Conservation (phyloP, 768 basidiomycete species). For the Xerocomellus amylosporus region DNA sequence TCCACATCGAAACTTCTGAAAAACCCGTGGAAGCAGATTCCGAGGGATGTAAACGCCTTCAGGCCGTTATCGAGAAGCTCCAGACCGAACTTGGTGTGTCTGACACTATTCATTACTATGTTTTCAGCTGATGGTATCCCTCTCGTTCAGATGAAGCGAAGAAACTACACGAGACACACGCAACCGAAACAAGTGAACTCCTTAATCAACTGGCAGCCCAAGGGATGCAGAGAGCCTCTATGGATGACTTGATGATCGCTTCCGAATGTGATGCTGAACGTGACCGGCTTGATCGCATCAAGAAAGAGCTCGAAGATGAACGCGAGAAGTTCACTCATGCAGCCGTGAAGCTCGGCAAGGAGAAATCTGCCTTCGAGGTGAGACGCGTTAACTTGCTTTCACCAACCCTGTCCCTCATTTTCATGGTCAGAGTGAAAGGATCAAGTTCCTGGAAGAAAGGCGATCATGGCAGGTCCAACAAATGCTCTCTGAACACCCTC, state of each 20-base stretch:
- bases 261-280: slow-evolving; percentile 54
- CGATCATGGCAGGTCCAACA: slow-evolving; percentile 67
- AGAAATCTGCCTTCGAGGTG: slow-evolving; percentile 68
- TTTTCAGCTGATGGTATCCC: slow-evolving; percentile 6
- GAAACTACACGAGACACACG: slow-evolving; percentile 42
- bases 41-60: slow-evolving; percentile 49
- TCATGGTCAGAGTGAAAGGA: slow-evolving; percentile 51
- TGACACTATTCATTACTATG: background rate
- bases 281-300: slow-evolving; percentile 50
- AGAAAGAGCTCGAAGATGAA: slow-evolving; percentile 61
- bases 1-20: slow-evolving; percentile 15
- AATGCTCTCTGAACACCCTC: slow-evolving; percentile 58
- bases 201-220: slow-evolving; percentile 54
- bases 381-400: background rate
- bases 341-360: slow-evolving; percentile 58
- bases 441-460: slow-evolving; percentile 64
- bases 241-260: slow-evolving; percentile 49
- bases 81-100: slow-evolving; percentile 57
- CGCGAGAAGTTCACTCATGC: slow-evolving; percentile 63
- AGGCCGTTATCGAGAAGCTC: slow-evolving; percentile 48
- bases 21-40: slow-evolving; percentile 26
- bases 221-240: slow-evolving; percentile 31
- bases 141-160: slow-evolving; percentile 43
- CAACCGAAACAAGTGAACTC: slow-evolving; percentile 48
- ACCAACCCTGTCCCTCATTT: slow-evolving; percentile 1